Conservation (phyloP, 2,329 filamentous ascomycete species). For the Neofusicoccum cordaticola region DNA sequence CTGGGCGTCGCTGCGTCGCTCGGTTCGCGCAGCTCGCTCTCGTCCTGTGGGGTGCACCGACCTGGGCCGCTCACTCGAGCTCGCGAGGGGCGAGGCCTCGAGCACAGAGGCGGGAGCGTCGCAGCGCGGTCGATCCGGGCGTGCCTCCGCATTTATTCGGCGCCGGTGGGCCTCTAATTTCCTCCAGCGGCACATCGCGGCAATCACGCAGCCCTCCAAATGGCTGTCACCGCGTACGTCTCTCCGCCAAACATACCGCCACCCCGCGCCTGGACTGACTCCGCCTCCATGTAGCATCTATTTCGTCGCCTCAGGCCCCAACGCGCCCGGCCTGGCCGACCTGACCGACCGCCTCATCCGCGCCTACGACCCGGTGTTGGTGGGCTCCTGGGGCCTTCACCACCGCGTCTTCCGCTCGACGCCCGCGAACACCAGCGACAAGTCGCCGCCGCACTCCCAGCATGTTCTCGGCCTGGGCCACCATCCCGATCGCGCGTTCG, state of each 20-base stretch:
- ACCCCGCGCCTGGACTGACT: not conserved
- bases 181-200: not conserved
- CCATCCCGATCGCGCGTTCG: conserved; percentile 15
- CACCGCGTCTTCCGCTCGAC: conserved; percentile 35
- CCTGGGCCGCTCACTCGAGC: too few species aligned
- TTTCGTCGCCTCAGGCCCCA: conserved; percentile 30
- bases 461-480: conserved; percentile 19
- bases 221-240: conserved; percentile 14
- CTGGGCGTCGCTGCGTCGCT: too few species aligned
- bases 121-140: conserved; percentile 1
- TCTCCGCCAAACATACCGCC: not conserved
- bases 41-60: not conserved
- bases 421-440: conserved; percentile 20
- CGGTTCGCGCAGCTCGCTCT: not conserved
- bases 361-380: conserved; percentile 25
- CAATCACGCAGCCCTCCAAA: not conserved
- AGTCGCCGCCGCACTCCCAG: conserved; percentile 17
- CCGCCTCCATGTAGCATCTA: conserved; percentile 27
- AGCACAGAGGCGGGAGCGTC: not conserved
- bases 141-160: conserved; percentile 1
- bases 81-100: too few species aligned
- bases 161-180: conserved; percentile 9
- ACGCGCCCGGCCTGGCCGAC: conserved; percentile 24
- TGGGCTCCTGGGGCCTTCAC: conserved; percentile 28
- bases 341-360: conserved; percentile 26